These are phyloP conservation scores for Trichomonas vaginalis DNA, from an alignment of 208 protist species.

Conservation along the genomic window DNA sequence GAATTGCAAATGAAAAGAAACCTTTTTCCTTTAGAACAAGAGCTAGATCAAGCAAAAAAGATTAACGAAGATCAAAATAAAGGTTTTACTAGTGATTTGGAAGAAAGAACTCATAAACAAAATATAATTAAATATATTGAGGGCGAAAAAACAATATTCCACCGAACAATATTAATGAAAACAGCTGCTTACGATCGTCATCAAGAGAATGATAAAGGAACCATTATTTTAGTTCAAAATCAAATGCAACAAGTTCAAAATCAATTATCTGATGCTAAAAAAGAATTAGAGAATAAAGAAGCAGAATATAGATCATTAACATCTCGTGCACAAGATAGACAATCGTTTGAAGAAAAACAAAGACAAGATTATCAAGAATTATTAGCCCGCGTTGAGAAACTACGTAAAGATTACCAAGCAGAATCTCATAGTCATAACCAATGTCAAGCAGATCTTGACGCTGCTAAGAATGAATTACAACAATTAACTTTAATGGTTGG, in stretches of 20 bases:
- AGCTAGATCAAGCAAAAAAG: not conserved
- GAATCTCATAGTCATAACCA: not conserved
- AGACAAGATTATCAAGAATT: not conserved
- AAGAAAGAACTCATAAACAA: not conserved
- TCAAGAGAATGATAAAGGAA: not conserved
- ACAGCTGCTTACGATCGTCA: not conserved
- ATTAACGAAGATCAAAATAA: not conserved
- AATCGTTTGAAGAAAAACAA: not conserved
- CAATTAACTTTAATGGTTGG: not conserved
- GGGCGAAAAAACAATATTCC: not conserved
- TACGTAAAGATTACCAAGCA: not conserved
- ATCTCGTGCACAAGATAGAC: not conserved
- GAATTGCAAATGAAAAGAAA: not conserved
- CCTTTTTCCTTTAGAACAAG: not conserved
- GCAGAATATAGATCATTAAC: not conserved
- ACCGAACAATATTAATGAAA: not conserved
- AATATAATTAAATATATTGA: not conserved
- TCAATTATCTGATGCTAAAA: not conserved
- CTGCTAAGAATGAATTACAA: not conserved
- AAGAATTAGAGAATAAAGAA: not conserved
- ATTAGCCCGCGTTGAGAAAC: not conserved
- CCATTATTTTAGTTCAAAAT: not conserved
- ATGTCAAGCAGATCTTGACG: not conserved
- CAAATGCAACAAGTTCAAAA: not conserved
- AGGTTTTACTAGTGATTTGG: not conserved